These are phyloP conservation scores for Lactuca saligna DNA, from an alignment of 129 eudicot genomes.

Conservation along the genomic window DNA sequence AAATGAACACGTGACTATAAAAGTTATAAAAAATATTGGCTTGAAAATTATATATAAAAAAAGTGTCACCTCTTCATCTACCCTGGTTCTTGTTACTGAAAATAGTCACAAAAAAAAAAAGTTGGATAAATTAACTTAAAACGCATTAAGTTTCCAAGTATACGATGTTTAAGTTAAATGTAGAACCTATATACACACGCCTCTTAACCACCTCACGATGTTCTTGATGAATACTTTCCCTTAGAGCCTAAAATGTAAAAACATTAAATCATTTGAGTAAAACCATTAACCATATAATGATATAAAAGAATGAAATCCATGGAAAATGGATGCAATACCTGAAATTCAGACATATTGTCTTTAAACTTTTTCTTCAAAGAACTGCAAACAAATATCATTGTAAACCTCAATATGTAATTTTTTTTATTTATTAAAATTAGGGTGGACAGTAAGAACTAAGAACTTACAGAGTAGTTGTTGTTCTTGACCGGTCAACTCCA, in stretches of 20 bases:
- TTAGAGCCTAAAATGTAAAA: slow-evolving; percentile 47
- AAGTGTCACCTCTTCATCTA: slow-evolving; percentile 81
- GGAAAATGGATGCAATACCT: slow-evolving; percentile 87
- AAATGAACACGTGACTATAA: too few species aligned
- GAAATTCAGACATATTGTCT: slow-evolving; percentile 94
- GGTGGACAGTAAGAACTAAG: slow-evolving; percentile 15
- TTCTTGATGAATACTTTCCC: slow-evolving; percentile 92
- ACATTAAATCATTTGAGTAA: not conserved
- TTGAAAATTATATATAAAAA: not conserved
- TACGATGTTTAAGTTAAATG: slow-evolving; percentile 7
- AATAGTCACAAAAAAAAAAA: slow-evolving; percentile 20
- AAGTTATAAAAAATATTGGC: not conserved
- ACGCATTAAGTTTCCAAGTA: slow-evolving; percentile 18
- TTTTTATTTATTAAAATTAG: not conserved
- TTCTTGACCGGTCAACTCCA: slow-evolving; percentile 96
- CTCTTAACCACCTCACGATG: slow-evolving; percentile 96
- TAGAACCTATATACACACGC: slow-evolving; percentile 86
- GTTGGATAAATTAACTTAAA: not conserved
- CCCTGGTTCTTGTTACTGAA: slow-evolving; percentile 87
- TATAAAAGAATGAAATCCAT: not conserved
- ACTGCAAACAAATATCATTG: slow-evolving; percentile 44
- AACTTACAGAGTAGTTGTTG: slow-evolving; percentile 77
- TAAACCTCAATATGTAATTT: not conserved
- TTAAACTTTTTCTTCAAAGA: slow-evolving; percentile 87
- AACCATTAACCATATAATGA: not conserved